Percentiles rank a stretch among this genome's conserved stretches.
These are phyloP conservation scores for Catharanthus roseus DNA, from an alignment of 257 asterid species.

Conservation along the genomic window DNA sequence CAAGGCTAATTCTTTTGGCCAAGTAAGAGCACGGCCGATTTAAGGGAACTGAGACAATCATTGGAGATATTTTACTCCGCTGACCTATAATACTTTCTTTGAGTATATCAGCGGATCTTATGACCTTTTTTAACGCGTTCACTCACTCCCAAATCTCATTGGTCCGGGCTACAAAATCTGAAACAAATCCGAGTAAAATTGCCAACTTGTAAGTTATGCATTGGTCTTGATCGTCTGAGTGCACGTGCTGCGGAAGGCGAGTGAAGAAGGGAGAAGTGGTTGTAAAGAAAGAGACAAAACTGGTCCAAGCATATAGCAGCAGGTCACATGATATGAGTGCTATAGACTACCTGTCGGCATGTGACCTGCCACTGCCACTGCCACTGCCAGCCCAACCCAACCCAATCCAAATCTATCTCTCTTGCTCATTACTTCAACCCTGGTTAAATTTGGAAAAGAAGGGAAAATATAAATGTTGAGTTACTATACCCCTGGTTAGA, in stretches of 20 bases:
- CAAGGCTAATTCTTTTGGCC: too few relatives aligned
- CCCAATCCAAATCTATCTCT: conserved; percentile 7
- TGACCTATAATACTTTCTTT: too few relatives aligned
- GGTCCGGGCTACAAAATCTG: neutral
- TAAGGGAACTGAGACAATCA: conserved; percentile 13
- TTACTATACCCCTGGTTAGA: too few relatives aligned
- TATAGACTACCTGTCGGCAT: conserved; percentile 26
- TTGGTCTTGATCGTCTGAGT: neutral
- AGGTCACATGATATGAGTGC: conserved; percentile 36
- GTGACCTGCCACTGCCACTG: conserved; percentile 45
- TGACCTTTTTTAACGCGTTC: neutral
- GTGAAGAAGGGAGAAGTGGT: conserved; percentile 19
- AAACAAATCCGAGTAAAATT: too few relatives aligned
- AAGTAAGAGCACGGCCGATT: too few relatives aligned
- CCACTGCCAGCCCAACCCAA: conserved; percentile 29
- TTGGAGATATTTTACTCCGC: neutral
- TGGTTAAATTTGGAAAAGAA: neutral
- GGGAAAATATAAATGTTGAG: too few relatives aligned
- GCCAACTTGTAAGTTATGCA: neutral
- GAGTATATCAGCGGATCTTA: conserved; percentile 3
- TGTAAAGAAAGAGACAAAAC: conserved; percentile 32
- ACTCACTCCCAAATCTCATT: conserved; percentile 3
- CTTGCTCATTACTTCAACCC: neutral
- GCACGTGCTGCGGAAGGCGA: neutral
- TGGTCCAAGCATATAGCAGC: conserved; percentile 20